Evolutionary conservation across 306 rosid genomes (phyloP).

Genomic region (Phaseolus lunatus): DNA sequence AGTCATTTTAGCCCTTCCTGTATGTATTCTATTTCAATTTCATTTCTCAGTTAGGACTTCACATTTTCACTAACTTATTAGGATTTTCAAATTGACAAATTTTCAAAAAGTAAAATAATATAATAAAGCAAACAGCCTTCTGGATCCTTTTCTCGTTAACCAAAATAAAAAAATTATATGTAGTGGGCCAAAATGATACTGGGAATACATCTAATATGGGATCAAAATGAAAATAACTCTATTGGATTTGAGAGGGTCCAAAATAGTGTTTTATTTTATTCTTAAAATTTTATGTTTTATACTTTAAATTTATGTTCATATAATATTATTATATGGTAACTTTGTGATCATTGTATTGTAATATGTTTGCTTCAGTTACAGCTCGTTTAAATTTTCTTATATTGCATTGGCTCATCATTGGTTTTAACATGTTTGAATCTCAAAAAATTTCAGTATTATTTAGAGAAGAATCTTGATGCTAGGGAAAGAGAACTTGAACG

Average conservation of each 20-base stretch:
- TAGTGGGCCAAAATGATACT: not conserved
- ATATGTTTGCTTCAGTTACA: not conserved
- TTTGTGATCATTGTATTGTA: constrained; percentile 15
- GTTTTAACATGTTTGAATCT: constrained; percentile 47
- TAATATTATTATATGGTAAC: constrained; percentile 2
- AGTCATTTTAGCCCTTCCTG: not conserved
- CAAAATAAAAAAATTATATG: not conserved
- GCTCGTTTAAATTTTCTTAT: not conserved
- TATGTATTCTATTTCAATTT: not conserved
- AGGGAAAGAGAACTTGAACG: constrained; percentile 83
- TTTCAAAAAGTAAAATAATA: too few relatives aligned
- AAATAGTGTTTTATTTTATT: not conserved
- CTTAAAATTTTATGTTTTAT: not conserved
- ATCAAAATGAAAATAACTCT: too few relatives aligned
- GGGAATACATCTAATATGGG: not conserved
- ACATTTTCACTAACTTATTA: not conserved
- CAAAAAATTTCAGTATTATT: constrained; percentile 68
- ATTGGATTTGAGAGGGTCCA: not conserved
- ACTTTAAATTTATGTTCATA: not conserved
- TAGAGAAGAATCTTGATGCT: constrained; percentile 95
- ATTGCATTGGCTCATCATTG: constrained; percentile 28
- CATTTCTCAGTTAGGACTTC: not conserved
- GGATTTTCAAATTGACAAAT: not conserved
- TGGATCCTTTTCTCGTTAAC: not conserved
- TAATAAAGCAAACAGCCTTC: not conserved